A percentile compares a stretch with the other conserved stretches of the same genome.
phyloP scores from a whole-genome alignment of 2,329 filamentous ascomycete genomes.

The Akanthomyces lecanii region DNA sequence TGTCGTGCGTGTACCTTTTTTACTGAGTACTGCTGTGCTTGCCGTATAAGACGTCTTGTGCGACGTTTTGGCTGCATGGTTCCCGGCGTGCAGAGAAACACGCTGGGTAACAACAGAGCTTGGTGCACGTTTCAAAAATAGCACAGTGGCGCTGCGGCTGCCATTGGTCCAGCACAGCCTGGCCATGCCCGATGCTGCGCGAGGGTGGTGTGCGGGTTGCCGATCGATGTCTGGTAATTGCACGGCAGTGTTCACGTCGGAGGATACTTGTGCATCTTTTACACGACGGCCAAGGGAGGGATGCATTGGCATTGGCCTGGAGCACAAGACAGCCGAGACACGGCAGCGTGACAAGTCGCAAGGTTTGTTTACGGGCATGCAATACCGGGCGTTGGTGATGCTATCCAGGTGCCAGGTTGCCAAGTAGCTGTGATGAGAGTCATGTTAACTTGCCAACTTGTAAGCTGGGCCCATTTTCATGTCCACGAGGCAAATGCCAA shows the following conservation, averaged over 20 bases:
- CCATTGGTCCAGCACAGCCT: neutral
- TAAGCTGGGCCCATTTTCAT: neutral
- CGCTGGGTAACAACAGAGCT: neutral
- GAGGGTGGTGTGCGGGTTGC: neutral
- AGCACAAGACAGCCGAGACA: slow-evolving; percentile 1
- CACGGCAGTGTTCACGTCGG: neutral
- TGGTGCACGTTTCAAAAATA: slow-evolving; percentile 3
- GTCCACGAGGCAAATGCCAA: neutral
- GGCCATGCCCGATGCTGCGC: neutral
- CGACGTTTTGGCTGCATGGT: neutral
- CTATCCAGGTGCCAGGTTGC: neutral
- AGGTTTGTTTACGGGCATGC: neutral
- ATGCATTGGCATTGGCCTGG: neutral
- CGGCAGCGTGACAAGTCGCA: neutral
- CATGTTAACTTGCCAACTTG: too few species aligned
- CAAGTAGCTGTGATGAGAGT: neutral
- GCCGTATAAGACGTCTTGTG: neutral
- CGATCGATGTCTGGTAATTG: slow-evolving; percentile 1
- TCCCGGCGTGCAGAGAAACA: neutral
- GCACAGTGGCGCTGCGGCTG: neutral
- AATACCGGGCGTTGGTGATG: neutral
- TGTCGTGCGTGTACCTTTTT: neutral
- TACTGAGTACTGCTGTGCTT: neutral
- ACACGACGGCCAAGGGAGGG: neutral
- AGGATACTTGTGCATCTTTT: neutral